Conservation (phyloP, 78 protist species). For the Isochrysis galbana region DNA sequence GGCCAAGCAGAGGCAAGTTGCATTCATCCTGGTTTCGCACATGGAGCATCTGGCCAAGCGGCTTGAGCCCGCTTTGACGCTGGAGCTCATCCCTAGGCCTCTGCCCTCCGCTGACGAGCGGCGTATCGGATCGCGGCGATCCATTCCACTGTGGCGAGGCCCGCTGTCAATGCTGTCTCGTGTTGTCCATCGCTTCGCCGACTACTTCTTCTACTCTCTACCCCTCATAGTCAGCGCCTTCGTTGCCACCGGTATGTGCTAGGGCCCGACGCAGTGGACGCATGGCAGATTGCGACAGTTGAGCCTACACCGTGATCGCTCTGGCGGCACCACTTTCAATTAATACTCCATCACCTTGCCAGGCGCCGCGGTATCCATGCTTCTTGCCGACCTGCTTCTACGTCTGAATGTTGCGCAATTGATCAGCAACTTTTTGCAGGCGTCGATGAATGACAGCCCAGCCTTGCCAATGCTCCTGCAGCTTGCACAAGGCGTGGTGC, state of each 20-base stretch:
- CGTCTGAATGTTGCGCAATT: not conserved
- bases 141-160: not conserved
- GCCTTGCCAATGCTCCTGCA: not conserved
- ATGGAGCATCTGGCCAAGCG: not conserved
- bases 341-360: too few species aligned
- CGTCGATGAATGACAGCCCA: not conserved
- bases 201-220: not conserved
- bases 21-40: conserved; percentile 16
- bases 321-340: too few species aligned
- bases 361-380: not conserved
- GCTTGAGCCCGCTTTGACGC: too few species aligned
- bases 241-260: not conserved
- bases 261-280: not conserved
- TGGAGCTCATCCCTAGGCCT: too few species aligned
- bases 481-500: not conserved
- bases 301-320: too few species aligned
- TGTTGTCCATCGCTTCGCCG: not conserved
- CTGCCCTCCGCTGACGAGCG: too few species aligned
- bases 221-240: not conserved
- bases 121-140: too few species aligned
- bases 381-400: not conserved
- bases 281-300: too few species aligned
- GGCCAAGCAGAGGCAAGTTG: too few species aligned
- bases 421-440: not conserved
- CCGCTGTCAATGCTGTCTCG: too few species aligned